Conservation (phyloP, 1,284 basidiomycete species). For the Cystobasidium pallidum region DNA sequence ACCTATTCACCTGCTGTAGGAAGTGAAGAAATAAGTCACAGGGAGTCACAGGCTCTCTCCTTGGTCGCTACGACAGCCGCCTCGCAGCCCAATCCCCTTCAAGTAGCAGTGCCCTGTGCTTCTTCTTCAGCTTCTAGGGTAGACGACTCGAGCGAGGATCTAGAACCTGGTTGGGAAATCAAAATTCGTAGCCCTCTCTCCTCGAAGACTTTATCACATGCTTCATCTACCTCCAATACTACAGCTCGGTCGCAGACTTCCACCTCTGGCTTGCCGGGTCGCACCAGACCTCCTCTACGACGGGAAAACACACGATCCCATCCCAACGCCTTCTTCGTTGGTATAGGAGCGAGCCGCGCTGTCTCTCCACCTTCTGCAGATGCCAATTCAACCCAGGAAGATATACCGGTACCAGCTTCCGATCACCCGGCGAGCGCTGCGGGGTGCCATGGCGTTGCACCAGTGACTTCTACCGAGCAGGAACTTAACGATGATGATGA, state of each 20-base stretch:
- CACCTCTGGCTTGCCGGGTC: not conserved
- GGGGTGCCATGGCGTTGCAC: not conserved
- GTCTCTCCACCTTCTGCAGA: not conserved
- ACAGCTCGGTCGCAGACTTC: not conserved
- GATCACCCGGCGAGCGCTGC: not conserved
- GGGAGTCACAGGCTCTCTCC: not conserved
- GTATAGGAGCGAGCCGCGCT: not conserved
- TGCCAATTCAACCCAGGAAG: not conserved
- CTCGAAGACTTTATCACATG: not conserved
- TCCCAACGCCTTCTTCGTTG: constrained; percentile 4
- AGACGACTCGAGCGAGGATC: not conserved
- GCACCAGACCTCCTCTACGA: not conserved
- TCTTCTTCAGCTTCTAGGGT: constrained; percentile 4
- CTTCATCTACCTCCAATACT: constrained; percentile 4
- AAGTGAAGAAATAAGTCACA: not conserved
- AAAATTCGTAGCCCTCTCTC: not conserved
- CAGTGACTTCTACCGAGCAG: not conserved
- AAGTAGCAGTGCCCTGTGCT: not conserved
- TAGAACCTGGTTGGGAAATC: constrained; percentile 9
- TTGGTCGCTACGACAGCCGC: not conserved
- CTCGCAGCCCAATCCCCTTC: too few relatives aligned
- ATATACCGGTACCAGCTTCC: not conserved
- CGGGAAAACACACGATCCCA: not conserved
- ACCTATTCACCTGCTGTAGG: not conserved
- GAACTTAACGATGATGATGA: not conserved